Base-by-base conservation (phyloP, 73 alveolate genomes). In the Blepharisma stoltei region DNA sequence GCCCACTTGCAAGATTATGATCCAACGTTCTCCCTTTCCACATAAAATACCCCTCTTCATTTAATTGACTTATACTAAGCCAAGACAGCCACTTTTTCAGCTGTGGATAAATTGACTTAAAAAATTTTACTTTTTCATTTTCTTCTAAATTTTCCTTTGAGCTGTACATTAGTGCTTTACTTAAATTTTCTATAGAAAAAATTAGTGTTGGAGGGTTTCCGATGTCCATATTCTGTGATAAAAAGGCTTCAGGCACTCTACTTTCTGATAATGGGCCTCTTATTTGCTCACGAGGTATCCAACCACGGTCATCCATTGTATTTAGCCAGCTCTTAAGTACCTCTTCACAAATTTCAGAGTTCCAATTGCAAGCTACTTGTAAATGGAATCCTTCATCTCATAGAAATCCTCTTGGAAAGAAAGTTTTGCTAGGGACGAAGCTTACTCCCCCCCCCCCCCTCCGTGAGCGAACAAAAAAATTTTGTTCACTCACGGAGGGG, bases 321-420 rank as follows among this genome's bases (percentile, higher is more conserved):
- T 92, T 91, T 65, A 97, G 60, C 99, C 99, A 97, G 43, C 95
- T 87, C 60, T 83, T 78, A 48, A 96, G 78, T 44, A 95, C 84
- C 67, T 91, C 98, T 78, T 88, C 70, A 76, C 96, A 92, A 27
- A 97, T 76, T 21, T 84, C 71, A 18, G 86, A 86, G 54, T 93
- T 87, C 99, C 99, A 97, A 53, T 90, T 78, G 66, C 98, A 86
- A 21, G 91, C 88, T 21, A 97, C 81, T 76, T 86, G 68, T 55
- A 90, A 88, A 75, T 97, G 99, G 75, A 97, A 97, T 21, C 99
- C 99, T 83, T 97, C 99, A 82, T 97, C 99, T 99, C 99, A 97
- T 70, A 97, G 82, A 85, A 97, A 97, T 9, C 98, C 99, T 60
- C 99, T 52, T 6, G 99, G 98, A 76, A 94, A 95, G 70, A 83